These are phyloP conservation scores for Chrysoporthe puriensis DNA, from an alignment of 2,329 filamentous ascomycete species.

Conservation along the genomic window DNA sequence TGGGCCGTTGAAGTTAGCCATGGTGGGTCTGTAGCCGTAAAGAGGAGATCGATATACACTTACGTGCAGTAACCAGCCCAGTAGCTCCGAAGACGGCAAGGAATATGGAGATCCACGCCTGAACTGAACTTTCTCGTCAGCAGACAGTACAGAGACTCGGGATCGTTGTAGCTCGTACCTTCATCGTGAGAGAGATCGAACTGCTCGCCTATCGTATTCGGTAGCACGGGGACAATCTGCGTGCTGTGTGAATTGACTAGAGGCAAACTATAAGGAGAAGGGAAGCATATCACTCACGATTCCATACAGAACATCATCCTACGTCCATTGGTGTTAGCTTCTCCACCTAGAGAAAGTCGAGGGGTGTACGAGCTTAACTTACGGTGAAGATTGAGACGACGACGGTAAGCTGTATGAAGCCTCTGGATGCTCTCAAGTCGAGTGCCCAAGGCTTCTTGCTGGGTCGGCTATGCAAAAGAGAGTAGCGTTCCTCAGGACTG, in stretches of 20 bases:
- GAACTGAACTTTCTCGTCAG: slow-evolving; percentile 14
- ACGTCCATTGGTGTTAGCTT: neutral
- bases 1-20: neutral
- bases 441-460: neutral
- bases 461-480: neutral
- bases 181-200: slow-evolving; percentile 11
- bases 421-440: slow-evolving; percentile 1
- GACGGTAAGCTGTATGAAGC: slow-evolving; percentile 9
- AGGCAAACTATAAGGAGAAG: neutral
- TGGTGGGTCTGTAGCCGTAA: neutral
- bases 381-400: slow-evolving; percentile 11
- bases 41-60: neutral
- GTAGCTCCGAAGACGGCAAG: slow-evolving; percentile 19
- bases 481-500: neutral
- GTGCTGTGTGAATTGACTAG: neutral
- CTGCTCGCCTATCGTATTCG: slow-evolving; percentile 9
- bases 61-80: slow-evolving; percentile 12
- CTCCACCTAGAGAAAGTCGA: neutral
- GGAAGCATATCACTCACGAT: neutral
- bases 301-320: slow-evolving; percentile 12
- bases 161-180: neutral
- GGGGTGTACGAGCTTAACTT: neutral
- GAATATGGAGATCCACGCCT: slow-evolving; percentile 21
- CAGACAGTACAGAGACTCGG: neutral
- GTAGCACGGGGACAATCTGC: slow-evolving; percentile 11